These are phyloP conservation scores for Eurotiales sp. DNA, from an alignment of 2,329 filamentous ascomycete genomes.

Conservation along the genomic window DNA sequence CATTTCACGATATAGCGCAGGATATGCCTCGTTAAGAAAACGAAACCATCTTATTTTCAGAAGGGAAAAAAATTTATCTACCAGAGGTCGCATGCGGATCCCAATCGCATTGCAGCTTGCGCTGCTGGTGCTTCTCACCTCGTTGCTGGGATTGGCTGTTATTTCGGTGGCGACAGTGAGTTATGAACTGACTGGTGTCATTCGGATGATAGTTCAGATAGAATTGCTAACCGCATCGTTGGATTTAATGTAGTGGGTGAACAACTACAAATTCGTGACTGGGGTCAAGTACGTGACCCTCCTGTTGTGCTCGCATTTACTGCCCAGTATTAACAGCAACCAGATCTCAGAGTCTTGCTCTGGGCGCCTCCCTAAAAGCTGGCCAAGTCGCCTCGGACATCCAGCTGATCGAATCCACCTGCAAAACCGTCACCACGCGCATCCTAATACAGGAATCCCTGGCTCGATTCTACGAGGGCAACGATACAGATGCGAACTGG, in stretches of 20 bases:
- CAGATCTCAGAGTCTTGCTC: slow-evolving; percentile 59
- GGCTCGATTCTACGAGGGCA: slow-evolving; percentile 48
- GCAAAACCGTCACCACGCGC: slow-evolving; percentile 65
- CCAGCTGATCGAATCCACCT: slow-evolving; percentile 71
- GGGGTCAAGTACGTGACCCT: slow-evolving; percentile 49
- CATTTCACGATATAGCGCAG: no score
- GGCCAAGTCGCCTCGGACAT: slow-evolving; percentile 76
- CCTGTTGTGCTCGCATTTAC: no score
- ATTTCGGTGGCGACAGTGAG: slow-evolving; percentile 63
- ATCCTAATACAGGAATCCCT: slow-evolving; percentile 53
- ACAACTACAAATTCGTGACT: slow-evolving; percentile 60
- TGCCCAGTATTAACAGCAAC: slow-evolving; percentile 15
- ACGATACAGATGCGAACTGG: slow-evolving; percentile 60
- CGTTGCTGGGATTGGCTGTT: slow-evolving; percentile 70
- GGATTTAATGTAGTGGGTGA: slow-evolving; percentile 48
- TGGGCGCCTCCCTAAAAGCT: slow-evolving; percentile 84
- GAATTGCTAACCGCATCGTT: neutral
- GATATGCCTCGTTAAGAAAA: no score
- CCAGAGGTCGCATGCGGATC: slow-evolving; percentile 63
- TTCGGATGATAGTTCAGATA: neutral
- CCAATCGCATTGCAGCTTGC: slow-evolving; percentile 85
- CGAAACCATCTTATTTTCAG: no score
- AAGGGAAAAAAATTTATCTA: neutral
- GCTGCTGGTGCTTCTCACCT: slow-evolving; percentile 70
- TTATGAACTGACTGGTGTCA: neutral